Conservation (phyloP, 139 green algal genomes). For the Chlorella sp. region DNA sequence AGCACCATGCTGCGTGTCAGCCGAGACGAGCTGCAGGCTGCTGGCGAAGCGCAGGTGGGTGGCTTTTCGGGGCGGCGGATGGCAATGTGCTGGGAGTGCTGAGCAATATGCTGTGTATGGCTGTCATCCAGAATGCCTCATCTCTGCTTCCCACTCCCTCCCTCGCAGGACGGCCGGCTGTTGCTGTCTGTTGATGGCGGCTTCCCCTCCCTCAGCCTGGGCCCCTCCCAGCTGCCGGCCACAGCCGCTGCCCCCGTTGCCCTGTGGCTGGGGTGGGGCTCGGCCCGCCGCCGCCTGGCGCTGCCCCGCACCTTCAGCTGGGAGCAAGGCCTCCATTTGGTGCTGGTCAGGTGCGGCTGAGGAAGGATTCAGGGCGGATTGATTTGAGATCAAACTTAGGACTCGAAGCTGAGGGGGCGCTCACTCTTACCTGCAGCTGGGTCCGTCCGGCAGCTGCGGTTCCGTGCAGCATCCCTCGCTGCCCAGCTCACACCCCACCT, state of each 20-base stretch:
- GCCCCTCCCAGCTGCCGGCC: neutral
- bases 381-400: neutral
- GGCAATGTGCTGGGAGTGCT: no score
- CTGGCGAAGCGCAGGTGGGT: neutral
- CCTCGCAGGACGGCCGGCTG: neutral
- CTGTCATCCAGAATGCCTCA: neutral
- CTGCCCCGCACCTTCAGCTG: neutral
- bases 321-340: neutral
- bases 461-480: no score
- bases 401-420: neutral
- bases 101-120: neutral
- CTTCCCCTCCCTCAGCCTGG: neutral
- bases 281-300: neutral
- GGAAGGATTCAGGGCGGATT: no score
- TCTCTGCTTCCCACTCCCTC: no score
- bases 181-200: constrained; percentile 8
- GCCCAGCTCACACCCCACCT: no score
- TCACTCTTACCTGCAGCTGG: no score
- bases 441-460: no score
- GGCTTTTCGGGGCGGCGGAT: neutral
- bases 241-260: neutral
- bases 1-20: neutral
- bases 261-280: constrained; percentile 1
- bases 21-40: neutral
- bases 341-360: neutral